Base-by-base conservation (phyloP, 768 basidiomycete species). In the Naematelia aurantialba region DNA sequence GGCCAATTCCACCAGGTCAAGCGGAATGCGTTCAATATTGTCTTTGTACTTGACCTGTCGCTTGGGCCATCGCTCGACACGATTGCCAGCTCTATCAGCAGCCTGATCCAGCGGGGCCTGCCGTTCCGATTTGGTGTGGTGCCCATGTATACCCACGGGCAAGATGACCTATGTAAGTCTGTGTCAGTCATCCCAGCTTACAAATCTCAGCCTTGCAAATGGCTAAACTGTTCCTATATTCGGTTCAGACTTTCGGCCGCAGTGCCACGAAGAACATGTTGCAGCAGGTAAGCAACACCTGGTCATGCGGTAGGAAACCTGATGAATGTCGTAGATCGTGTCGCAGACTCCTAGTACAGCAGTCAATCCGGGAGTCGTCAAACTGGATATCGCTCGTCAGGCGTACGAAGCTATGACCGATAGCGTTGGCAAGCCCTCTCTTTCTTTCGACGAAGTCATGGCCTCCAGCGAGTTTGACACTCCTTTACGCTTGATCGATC, bases 71-170 rank as follows among this genome's bases (percentile, higher is more conserved):
- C 82, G 39, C 66, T 92, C 5, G 80, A 83, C 10, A 85, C 89
- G 69, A 79, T 97, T 49, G 79, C 81, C 1, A 82, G 82, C 0
- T 77, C 87, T 0, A 81, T 96, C 47, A 81, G 82, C 14, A 83
- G 81, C 57, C 85, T 94, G 72, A 85, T 98, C 52, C 79, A 83
- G 26, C 81, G 89, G 30, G 82, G 81, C 14, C 80, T 89, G 45
- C 89, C 92, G 0, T 82, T 91, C 63, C 81, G 89, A 17, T 91
- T 92, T 74, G 94, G 94, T 12, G 72, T 97, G 48, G 89, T 93
- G 1, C 92, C 91, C 1, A 77, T 85, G 30, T 74, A 85, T 2
- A 84, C 86, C 4, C 42, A 29, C 56, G 81, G 76, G 0, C 79
- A 81, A 8, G 79, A 84, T 21, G 79, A 79, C 78, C 39, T 62